Evolutionary conservation across 208 protist species (phyloP).

Genomic region (Leishmania martiniquensis): DNA sequence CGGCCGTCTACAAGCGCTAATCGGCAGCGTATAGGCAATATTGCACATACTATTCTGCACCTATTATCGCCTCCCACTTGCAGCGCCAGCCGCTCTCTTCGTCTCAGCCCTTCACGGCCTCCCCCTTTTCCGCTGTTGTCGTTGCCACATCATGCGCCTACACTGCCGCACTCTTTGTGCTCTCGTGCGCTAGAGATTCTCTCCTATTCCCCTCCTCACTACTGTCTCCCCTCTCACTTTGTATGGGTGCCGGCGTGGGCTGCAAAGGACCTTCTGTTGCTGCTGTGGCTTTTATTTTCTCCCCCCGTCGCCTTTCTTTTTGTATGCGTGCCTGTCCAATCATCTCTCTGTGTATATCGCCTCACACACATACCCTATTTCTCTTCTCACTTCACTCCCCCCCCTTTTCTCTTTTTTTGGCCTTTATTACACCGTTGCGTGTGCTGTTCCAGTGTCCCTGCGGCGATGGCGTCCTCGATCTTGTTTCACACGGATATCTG

Average conservation of each 20-base stretch:
- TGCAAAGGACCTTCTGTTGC: background rate
- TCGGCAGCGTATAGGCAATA: background rate
- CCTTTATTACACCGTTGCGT: no score
- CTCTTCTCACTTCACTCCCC: background rate
- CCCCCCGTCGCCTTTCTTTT: background rate
- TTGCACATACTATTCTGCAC: background rate
- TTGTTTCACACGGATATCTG: no score
- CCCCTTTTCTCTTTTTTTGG: background rate
- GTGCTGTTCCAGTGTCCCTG: no score
- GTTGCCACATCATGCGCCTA: no score
- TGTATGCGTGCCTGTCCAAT: background rate
- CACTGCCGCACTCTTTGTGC: background rate
- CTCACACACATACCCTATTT: background rate
- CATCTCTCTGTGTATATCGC: background rate
- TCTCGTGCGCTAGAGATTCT: background rate
- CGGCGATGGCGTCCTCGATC: no score
- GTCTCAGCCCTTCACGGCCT: background rate
- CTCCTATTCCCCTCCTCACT: background rate
- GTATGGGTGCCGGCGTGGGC: background rate
- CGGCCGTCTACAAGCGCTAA: slow-evolving; percentile 48
- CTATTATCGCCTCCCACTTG: background rate
- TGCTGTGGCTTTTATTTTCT: background rate
- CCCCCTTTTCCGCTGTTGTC: background rate
- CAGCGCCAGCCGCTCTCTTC: background rate
- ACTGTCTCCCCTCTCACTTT: background rate